Evolutionary conservation across 148 eudicot species (phyloP), one percentile per base, ranked within the genome.

Genomic region (Vaccinium macrocarpon): DNA sequence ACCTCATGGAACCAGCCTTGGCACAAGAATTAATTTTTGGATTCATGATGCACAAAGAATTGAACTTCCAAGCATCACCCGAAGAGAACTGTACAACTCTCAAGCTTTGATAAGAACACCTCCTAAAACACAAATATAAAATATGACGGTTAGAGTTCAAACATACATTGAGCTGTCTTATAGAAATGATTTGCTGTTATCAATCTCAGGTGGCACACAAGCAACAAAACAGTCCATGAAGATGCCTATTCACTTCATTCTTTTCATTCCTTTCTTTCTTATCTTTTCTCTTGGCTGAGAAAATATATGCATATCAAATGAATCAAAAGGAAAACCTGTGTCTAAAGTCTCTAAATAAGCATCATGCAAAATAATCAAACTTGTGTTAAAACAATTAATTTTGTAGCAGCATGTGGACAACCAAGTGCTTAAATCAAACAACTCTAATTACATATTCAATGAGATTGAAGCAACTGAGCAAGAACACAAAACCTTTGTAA

Each of bases 1-100:
- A 89, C 86, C 83, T 90, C 38, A 68, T 74, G 4, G 83, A 82
- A 74, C 82, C 87, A 79, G 84, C 81, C 84, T 85, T 82, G 49
- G 70, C 77, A 59, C 18, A 52, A 62, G 79, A 66, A 82, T 81
- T 87, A 81, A 62, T 49, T 53, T 87, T 87, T 42, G 70, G 62
- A 66, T 76, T 86, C 76, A 86, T 23, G 76, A 79, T 50, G n/a
- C 64, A 51, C 32, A 83, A 62, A 78, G 85, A 79, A 84, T 79
- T 88, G 77, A 88, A 81, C 84, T 88, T 88, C 89, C 62, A 46
- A 51, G 87, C 80, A 75, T 89, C 86, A 89, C 85, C 50, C n/a
- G 81, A 84, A 59, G 89, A 85, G 46, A 83, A 70, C 53, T 85
- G 88, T 53, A 83, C 81, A 80, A 61, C 77, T 86, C 87, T 89